Base-by-base conservation (phyloP, 768 basidiomycete genomes). In the Pisolithus sp. region DNA sequence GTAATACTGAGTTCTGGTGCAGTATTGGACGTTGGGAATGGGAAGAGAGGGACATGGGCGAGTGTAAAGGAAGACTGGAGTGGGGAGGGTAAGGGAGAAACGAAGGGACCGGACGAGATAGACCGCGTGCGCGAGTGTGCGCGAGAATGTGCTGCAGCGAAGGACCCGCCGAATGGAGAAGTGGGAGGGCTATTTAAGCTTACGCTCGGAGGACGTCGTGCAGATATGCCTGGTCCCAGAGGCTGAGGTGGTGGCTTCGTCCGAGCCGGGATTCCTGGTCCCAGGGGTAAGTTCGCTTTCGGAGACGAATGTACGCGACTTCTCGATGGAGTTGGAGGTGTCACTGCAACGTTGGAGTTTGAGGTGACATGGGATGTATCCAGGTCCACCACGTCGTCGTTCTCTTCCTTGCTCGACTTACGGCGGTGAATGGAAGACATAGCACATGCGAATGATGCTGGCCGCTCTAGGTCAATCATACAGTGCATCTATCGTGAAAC, bases 381-480 rank as follows among this genome's bases (percentile, higher is more conserved):
- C 18, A 52, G 48, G 39, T 59, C 49, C 26, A 62, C 46, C 9
- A 56, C 48, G n/a, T 72, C 70, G 46, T 67, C 66, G 7, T 31
- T 48, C 50, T 69, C 66, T 50, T 73, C 75, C 53, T 65, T 69
- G 60, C 78, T 78, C 5, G 74, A 71, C 61, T 74, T 76, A 52
- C 75, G 69, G 56, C 70, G 60, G 59, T 79, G 78, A 40, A 73
- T 57, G 17, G 54, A 15, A 38, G 57, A 52, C 53, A 55, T 56
- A 7, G 21, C 9, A 26, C 8, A 23, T 20, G 18, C 40, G 18
- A 43, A 5, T 45, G 30, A 6, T 13, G 23, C 10, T 26, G 42
- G 24, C 8, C 4, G 10, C 34, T 23, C 43, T 45, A 28, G 26
- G 43, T 30, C 24, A 28, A n/a, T 5, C n/a, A n/a, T 15, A 42